phyloP scores from a whole-genome alignment of 345 rosid species.

The Anacardium occidentale region DNA sequence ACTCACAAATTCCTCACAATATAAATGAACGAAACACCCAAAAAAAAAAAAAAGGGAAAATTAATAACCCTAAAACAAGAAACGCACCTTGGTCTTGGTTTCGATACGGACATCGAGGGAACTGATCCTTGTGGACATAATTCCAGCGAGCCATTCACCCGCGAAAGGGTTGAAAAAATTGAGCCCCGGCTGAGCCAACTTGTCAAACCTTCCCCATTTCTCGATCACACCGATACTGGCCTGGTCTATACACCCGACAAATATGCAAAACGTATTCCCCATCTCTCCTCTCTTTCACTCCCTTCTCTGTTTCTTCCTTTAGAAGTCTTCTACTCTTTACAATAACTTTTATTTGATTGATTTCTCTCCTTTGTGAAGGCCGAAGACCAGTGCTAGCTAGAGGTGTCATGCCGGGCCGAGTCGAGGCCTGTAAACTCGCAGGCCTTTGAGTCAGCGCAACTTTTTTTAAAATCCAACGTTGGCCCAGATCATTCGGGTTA shows the following conservation, averaged over 20 bases:
- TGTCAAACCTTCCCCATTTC: slow-evolving; percentile 93
- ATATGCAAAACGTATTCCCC: slow-evolving; percentile 55
- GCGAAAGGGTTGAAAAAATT: slow-evolving; percentile 66
- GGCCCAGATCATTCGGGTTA: too few relatives aligned
- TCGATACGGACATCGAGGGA: slow-evolving; percentile 92
- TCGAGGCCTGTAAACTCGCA: too few relatives aligned
- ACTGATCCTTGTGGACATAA: slow-evolving; percentile 79
- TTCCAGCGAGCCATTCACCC: slow-evolving; percentile 80
- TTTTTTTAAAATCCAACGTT: too few relatives aligned
- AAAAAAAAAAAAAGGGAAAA: not conserved
- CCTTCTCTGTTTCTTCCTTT: not conserved
- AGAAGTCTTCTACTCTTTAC: too few relatives aligned
- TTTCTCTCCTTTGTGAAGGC: too few relatives aligned
- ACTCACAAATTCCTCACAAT: not conserved
- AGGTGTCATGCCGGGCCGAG: too few relatives aligned
- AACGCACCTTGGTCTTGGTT: slow-evolving; percentile 82
- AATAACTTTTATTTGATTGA: too few relatives aligned
- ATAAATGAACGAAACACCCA: not conserved
- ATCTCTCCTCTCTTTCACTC: slow-evolving; percentile 17
- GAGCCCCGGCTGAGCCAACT: slow-evolving; percentile 78
- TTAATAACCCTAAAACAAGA: not conserved
- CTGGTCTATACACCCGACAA: slow-evolving; percentile 74
- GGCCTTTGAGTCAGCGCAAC: too few relatives aligned
- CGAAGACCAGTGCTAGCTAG: too few relatives aligned
- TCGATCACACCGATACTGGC: slow-evolving; percentile 82